Base-by-base conservation (phyloP, 768 basidiomycete genomes). In the Candolleomyces eurysporus region DNA sequence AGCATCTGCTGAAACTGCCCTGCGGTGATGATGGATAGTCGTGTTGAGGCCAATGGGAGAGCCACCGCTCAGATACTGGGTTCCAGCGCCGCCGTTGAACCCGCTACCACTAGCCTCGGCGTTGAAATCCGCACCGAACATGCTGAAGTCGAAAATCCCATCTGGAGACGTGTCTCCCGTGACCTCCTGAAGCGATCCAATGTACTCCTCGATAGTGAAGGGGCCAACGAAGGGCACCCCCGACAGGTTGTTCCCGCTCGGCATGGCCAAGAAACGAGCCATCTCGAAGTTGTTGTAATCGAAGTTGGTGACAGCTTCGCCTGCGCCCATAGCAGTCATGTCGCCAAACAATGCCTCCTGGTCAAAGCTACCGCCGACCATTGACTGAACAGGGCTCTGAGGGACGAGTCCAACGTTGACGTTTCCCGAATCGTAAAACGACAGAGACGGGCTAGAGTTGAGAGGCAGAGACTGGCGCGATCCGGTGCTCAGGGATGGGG, bases 191-290 rank as follows among this genome's bases (percentile, higher is more conserved):
- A 61, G 9, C 8, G 60, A 61, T 4, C 60, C 60, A 32, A 61
- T 48, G 22, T 30, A n/a, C 52, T 61, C 53, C 10, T 43, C 46
- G 36, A 61, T 61, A 13, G 52, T 55, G 60, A 51, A 40, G 6
- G 61, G 61, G 10, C 61, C 61, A 17, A 61, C 48, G 56, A 61
- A 61, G 9, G 61, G 61, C 16, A 50, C 56, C 31, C 31, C 54
- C 4, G 61, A 57, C n/a, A 61, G 32, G 55, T 57, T 46, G 39
- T 61, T 55, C 10, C 54, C 61, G 19, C 61, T 56, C 2, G 56
- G 61, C 61, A 61, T 61, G 7, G 55, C 61, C 9, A 61, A 52
- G 30, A 50, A 61, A 5, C 61, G 26, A 8, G 61, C 49, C 61
- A 61, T 61, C 26, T 61, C 61, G 43, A 57, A 61, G 40, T 49